Conservation (phyloP, 192 early-diverging fungal species). For the Funneliformis geosporum region DNA sequence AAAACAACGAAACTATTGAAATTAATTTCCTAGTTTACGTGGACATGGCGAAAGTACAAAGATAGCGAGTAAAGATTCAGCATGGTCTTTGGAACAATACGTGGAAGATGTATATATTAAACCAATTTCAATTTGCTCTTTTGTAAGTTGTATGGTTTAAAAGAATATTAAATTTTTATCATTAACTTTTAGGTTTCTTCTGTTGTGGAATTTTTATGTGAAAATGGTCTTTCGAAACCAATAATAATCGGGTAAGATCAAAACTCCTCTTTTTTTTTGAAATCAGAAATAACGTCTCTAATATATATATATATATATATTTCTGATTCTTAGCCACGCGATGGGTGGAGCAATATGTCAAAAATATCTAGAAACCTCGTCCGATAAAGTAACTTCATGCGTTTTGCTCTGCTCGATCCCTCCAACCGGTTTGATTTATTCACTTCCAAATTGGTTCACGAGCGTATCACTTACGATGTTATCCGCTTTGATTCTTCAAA, state of each 20-base stretch:
- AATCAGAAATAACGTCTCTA: no score
- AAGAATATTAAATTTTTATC: no score
- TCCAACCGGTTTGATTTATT: not conserved
- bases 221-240: not conserved
- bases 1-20: not conserved
- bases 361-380: not conserved
- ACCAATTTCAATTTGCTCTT: no score
- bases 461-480: not conserved
- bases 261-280: no score
- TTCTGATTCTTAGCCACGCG: not conserved
- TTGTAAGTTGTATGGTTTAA: no score
- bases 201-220: not conserved
- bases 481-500: not conserved
- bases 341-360: not conserved
- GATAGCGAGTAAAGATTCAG: not conserved
- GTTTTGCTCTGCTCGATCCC: not conserved
- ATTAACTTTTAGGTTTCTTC: not conserved
- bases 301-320: not conserved
- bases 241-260: not conserved
- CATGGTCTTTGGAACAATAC: not conserved
- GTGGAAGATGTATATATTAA: not conserved
- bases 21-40: not conserved
- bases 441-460: not conserved
- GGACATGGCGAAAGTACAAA: not conserved
- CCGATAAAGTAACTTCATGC: not conserved